A percentile compares a stretch with the other conserved stretches of the same genome.
These are phyloP conservation scores for Lentinula lateritia DNA, from an alignment of 768 basidiomycete genomes.

Conservation along the genomic window DNA sequence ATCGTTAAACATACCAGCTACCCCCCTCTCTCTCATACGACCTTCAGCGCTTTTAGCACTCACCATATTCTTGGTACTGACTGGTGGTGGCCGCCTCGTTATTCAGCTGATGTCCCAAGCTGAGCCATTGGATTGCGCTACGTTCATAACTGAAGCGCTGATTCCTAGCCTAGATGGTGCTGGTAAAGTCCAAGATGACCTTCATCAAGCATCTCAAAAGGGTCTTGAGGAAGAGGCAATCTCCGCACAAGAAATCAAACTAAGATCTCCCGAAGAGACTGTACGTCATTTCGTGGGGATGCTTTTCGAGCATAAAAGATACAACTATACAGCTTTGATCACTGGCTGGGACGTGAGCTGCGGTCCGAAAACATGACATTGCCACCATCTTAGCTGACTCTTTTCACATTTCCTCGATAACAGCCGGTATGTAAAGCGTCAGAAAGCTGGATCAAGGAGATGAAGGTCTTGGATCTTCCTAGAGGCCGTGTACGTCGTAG, in stretches of 20 bases:
- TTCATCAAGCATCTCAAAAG: constrained; percentile 19
- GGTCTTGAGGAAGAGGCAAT: constrained; percentile 25
- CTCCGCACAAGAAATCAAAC: constrained; percentile 17
- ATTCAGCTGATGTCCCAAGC: constrained; percentile 25
- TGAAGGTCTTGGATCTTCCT: constrained; percentile 33
- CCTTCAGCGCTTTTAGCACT: constrained; percentile 27
- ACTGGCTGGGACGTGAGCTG: constrained; percentile 44
- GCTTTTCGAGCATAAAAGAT: constrained; percentile 35
- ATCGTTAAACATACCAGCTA: constrained; percentile 10
- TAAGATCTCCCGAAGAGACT: constrained; percentile 13
- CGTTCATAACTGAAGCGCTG: constrained; percentile 34
- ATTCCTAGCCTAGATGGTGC: constrained; percentile 23
- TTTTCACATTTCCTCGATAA: not conserved
- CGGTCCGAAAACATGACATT: not conserved
- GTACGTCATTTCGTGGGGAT: constrained; percentile 45
- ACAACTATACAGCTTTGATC: constrained; percentile 38
- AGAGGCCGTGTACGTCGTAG: constrained; percentile 29
- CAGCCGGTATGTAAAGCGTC: constrained; percentile 32
- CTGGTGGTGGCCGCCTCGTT: constrained; percentile 24
- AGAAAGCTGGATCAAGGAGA: constrained; percentile 37
- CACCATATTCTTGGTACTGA: constrained; percentile 31
- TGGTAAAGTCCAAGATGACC: constrained; percentile 1
- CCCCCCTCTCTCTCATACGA: constrained; percentile 16
- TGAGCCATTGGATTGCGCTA: constrained; percentile 35
- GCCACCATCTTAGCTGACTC: not conserved